phyloP scores from a whole-genome alignment of 2,329 filamentous ascomycete genomes.

The Teratosphaeria destructans region DNA sequence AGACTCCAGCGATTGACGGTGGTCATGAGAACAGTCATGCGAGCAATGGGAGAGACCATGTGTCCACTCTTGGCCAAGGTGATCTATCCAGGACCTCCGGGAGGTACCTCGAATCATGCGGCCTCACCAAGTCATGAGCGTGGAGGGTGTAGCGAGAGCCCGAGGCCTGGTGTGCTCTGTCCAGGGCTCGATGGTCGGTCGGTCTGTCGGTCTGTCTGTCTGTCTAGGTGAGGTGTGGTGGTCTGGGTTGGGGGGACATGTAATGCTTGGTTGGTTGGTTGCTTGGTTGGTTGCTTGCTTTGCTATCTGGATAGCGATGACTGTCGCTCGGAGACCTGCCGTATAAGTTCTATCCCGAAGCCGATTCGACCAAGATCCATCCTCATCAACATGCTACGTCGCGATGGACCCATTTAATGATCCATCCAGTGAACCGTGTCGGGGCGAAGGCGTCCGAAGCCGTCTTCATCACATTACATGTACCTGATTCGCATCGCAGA shows the following conservation, averaged over 20 bases:
- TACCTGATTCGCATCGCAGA: neutral
- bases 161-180: neutral
- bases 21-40: conserved; percentile 8
- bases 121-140: neutral
- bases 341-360: neutral
- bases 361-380: neutral
- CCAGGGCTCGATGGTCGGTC: neutral
- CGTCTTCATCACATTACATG: neutral
- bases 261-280: neutral
- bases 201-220: no score
- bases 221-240: neutral
- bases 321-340: neutral
- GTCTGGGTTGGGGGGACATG: neutral
- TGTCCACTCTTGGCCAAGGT: neutral
- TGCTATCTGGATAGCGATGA: neutral
- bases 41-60: neutral
- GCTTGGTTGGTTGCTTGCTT: no score
- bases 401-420: neutral
- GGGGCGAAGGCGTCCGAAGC: neutral
- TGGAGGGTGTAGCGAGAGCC: neutral
- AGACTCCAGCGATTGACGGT: conserved; percentile 14
- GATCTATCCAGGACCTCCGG: neutral
- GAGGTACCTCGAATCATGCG: neutral
- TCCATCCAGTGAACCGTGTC: neutral
- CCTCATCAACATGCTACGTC: neutral